These are phyloP conservation scores for Typha latifolia DNA, from an alignment of 176 grass and related monocot genomes.

Conservation along the genomic window DNA sequence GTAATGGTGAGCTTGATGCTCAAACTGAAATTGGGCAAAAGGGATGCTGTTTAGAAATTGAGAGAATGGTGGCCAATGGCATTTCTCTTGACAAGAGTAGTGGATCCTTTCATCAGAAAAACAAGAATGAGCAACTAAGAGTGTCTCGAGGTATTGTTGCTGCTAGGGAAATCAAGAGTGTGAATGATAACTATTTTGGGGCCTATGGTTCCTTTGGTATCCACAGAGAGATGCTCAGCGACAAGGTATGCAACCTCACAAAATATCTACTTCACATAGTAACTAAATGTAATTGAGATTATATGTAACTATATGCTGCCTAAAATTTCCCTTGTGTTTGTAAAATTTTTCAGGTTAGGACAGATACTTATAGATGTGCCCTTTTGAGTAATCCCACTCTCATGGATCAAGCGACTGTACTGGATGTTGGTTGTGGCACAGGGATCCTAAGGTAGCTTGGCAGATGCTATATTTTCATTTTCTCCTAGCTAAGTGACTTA, in stretches of 20 bases:
- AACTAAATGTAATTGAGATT: conserved; percentile 10
- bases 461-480: not conserved
- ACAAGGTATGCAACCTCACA: conserved; percentile 51
- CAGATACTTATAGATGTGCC: conserved; percentile 79
- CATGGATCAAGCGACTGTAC: conserved; percentile 48
- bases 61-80: conserved; percentile 17
- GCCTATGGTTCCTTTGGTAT: conserved; percentile 87
- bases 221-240: conserved; percentile 91
- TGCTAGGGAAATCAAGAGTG: conserved; percentile 54
- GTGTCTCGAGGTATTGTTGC: conserved; percentile 37
- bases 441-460: conserved; percentile 74
- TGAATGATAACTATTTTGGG: conserved; percentile 87
- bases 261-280: not conserved
- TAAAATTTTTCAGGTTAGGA: conserved; percentile 64
- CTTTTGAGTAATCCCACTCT: conserved; percentile 70
- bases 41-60: conserved; percentile 6
- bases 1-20: conserved; percentile 8
- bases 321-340: not conserved
- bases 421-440: conserved; percentile 98
- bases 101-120: conserved; percentile 16
- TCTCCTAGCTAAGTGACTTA: not conserved
- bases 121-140: conserved; percentile 44
- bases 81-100: not conserved
- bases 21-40: conserved; percentile 9
- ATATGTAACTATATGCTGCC: not conserved